Conservation (phyloP, 164 flowering plant species). For the Echeveria elegans region DNA sequence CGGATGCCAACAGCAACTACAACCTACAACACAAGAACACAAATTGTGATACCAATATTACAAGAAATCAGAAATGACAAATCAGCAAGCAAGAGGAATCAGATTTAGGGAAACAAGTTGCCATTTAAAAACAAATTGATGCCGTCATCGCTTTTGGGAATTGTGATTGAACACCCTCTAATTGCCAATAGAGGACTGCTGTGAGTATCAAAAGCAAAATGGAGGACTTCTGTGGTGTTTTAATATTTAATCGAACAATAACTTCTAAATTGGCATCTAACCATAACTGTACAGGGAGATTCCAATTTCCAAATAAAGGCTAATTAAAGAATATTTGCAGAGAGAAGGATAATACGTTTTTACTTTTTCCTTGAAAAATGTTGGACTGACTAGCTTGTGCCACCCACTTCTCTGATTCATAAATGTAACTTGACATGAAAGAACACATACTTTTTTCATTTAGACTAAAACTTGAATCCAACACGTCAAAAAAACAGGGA, state of each 20-base stretch:
- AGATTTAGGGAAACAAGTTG: no score
- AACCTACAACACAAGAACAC: conserved; percentile 39
- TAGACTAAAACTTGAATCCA: not conserved
- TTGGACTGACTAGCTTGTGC: not conserved
- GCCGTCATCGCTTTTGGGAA: no score
- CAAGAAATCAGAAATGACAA: not conserved
- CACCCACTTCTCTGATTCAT: not conserved
- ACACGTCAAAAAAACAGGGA: not conserved
- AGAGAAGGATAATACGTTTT: no score
- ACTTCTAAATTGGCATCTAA: not conserved
- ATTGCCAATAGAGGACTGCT: no score
- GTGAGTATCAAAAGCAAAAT: no score
- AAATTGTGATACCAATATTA: not conserved
- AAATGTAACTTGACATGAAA: not conserved
- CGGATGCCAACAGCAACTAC: conserved; percentile 88
- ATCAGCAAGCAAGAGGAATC: not conserved
- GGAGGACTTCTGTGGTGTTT: not conserved
- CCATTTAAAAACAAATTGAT: no score
- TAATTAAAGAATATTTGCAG: not conserved
- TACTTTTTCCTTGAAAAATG: no score
- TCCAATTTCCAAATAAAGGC: not conserved
- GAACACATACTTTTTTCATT: not conserved
- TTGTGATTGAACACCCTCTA: no score
- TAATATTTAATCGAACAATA: not conserved
- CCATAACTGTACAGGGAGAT: not conserved